Conservation (phyloP, 2,329 filamentous ascomycete species). For the Botrytis sinoallii region DNA sequence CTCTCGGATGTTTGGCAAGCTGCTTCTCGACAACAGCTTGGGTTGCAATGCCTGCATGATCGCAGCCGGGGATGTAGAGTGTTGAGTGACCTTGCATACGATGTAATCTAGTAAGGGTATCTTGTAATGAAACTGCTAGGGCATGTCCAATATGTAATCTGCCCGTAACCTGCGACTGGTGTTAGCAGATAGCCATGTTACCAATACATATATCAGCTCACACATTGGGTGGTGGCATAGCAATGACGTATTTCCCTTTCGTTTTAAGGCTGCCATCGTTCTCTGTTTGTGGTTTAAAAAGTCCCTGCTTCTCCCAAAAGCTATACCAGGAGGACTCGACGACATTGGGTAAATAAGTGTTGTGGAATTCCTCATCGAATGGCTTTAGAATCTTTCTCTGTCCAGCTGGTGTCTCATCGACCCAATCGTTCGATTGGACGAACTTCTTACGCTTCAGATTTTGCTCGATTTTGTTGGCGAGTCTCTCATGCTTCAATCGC, state of each 20-base stretch:
- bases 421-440: not conserved
- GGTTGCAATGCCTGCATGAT: not conserved
- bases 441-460: not conserved
- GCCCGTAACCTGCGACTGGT: not conserved
- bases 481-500: not conserved
- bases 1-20: not conserved
- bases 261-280: not conserved
- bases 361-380: not conserved
- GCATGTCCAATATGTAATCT: not conserved
- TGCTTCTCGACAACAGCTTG: not conserved
- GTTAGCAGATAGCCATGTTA: not conserved
- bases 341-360: not conserved
- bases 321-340: not conserved
- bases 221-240: not conserved
- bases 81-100: not conserved
- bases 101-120: not conserved
- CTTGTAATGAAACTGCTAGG: not conserved
- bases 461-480: not conserved
- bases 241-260: not conserved
- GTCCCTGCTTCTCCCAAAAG: not conserved
- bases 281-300: not conserved
- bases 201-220: not conserved
- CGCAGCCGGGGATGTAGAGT: not conserved
- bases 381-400: not conserved
- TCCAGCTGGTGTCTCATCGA: not conserved